A percentile compares a stretch with the other conserved stretches of the same genome.
phyloP scores from a whole-genome alignment of 352 stramenopile species.

The Peronospora farinosa region DNA sequence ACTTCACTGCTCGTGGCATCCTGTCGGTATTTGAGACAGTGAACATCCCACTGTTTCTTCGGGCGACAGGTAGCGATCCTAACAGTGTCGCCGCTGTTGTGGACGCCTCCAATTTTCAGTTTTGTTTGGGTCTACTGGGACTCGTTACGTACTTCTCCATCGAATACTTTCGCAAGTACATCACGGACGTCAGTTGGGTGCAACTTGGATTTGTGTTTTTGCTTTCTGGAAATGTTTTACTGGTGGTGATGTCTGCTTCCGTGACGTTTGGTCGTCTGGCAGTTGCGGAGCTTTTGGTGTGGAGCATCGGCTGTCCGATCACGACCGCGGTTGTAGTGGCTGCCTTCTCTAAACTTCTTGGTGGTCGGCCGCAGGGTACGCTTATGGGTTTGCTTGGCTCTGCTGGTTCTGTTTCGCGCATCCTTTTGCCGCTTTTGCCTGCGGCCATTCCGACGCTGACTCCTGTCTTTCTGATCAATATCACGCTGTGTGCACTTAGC shows the following conservation, averaged over 20 bases:
- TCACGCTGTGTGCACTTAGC: constrained; percentile 49
- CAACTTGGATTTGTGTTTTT: constrained; percentile 63
- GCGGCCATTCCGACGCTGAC: constrained; percentile 57
- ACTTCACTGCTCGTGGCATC: constrained; percentile 70
- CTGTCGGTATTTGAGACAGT: constrained; percentile 80
- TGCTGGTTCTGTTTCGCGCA: constrained; percentile 64
- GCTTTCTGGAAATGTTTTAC: constrained; percentile 47
- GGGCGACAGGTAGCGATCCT: constrained; percentile 57
- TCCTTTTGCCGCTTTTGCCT: constrained; percentile 67
- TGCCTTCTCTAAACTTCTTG: constrained; percentile 74
- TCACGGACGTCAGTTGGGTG: constrained; percentile 69
- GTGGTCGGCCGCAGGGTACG: constrained; percentile 63
- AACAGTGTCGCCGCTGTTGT: constrained; percentile 46
- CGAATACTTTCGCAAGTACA: constrained; percentile 60
- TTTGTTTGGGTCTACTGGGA: constrained; percentile 68
- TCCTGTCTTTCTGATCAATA: constrained; percentile 74
- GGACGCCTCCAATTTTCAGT: constrained; percentile 77
- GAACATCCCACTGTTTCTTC: constrained; percentile 75
- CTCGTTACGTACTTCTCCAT: constrained; percentile 76
- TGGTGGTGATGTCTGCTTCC: constrained; percentile 37
- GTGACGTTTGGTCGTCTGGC: constrained; percentile 48
- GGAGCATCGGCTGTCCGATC: constrained; percentile 75
- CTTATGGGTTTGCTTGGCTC: constrained; percentile 76
- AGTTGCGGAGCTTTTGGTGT: constrained; percentile 64
- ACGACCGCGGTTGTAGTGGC: constrained; percentile 68